These are phyloP conservation scores for Houttuynia cordata DNA, from an alignment of 164 flowering plant genomes.

Conservation along the genomic window DNA sequence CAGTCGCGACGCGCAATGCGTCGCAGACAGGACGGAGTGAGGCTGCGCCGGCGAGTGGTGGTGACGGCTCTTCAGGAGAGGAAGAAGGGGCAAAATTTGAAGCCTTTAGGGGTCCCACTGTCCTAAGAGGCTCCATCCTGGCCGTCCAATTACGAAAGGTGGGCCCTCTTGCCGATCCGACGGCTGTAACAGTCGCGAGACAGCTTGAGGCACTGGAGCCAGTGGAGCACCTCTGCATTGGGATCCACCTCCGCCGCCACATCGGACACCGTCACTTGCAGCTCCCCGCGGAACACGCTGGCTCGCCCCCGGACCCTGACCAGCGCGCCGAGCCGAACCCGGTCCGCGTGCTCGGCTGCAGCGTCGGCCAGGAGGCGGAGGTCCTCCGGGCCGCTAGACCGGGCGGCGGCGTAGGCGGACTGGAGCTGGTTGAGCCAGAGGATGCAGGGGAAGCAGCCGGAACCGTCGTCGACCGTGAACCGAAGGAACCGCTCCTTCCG, in stretches of 20 bases:
- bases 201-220: constrained; percentile 61
- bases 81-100: too few species aligned
- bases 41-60: too few species aligned
- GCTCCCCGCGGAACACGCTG: constrained; percentile 31
- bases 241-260: constrained; percentile 62
- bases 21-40: too few species aligned
- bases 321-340: constrained; percentile 35
- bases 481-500: constrained; percentile 48
- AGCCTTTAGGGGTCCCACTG: too few species aligned
- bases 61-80: too few species aligned
- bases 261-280: constrained; percentile 62
- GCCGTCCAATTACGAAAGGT: too few species aligned
- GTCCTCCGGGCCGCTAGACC: constrained; percentile 27
- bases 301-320: constrained; percentile 67
- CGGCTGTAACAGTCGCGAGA: constrained; percentile 16
- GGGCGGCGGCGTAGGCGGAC: constrained; percentile 37
- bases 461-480: constrained; percentile 71
- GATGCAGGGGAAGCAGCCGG: constrained; percentile 59
- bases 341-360: constrained; percentile 27
- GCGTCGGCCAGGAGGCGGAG: constrained; percentile 33
- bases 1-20: too few species aligned
- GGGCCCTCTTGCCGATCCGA: too few species aligned
- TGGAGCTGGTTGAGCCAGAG: constrained; percentile 73
- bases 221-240: constrained; percentile 64
- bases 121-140: too few species aligned